Evolutionary conservation across 2,329 filamentous ascomycete genomes (phyloP).

Genomic region (Emericellopsis cladophorae): DNA sequence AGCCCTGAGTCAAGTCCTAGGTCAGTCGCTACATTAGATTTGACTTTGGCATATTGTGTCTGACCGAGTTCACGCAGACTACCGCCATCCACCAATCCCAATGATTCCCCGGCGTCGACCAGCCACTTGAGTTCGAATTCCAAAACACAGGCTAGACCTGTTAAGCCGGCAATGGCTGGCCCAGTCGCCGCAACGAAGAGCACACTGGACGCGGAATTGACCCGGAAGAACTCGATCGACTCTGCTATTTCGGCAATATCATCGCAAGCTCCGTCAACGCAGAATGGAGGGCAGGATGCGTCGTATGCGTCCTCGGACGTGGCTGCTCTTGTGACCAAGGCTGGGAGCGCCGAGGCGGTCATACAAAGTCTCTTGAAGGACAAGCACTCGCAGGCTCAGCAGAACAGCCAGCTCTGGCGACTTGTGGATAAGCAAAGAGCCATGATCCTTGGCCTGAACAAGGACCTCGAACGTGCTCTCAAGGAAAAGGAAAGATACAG

Average conservation of each 20-base stretch:
- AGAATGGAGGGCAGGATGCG: constrained; percentile 40
- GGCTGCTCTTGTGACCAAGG: constrained; percentile 64
- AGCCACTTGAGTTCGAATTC: constrained; percentile 28
- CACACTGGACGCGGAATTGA: constrained; percentile 22
- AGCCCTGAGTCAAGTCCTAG: constrained; percentile 12
- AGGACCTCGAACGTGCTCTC: constrained; percentile 78
- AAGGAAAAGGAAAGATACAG: constrained; percentile 94
- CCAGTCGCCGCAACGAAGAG: constrained; percentile 22
- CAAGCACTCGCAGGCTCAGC: constrained; percentile 75
- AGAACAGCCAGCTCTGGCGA: constrained; percentile 89
- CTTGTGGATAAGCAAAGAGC: constrained; percentile 91
- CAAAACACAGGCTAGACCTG: constrained; percentile 10
- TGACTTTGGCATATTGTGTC: neutral
- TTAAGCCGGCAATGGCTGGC: constrained; percentile 32
- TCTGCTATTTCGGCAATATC: constrained; percentile 78
- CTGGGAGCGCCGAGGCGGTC: constrained; percentile 79
- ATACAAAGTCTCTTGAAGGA: constrained; percentile 84
- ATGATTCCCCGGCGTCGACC: constrained; percentile 26
- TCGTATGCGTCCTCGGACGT: constrained; percentile 61
- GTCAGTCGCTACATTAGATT: too few relatives aligned
- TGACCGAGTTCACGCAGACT: constrained; percentile 8
- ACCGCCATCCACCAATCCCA: constrained; percentile 19
- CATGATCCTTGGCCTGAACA: constrained; percentile 88
- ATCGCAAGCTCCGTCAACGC: constrained; percentile 37
- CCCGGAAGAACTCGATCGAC: constrained; percentile 81